These are phyloP conservation scores for Pseudogymnoascus verrucosus DNA, from an alignment of 2,329 filamentous ascomycete genomes.

Conservation along the genomic window DNA sequence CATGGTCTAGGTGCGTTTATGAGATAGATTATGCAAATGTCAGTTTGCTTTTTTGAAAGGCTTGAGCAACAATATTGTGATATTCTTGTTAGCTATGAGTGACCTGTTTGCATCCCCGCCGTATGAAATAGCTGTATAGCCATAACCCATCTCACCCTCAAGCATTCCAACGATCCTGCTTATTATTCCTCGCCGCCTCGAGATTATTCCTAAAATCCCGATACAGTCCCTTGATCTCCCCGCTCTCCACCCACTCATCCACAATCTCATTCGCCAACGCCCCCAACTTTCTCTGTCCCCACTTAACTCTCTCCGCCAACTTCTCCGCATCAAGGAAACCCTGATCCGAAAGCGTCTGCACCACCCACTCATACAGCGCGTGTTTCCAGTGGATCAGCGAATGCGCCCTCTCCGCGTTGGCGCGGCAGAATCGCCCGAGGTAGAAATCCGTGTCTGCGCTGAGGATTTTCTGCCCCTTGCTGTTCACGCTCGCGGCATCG, in stretches of 20 bases:
- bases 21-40: conserved; percentile 1
- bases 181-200: conserved; percentile 46
- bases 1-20: neutral
- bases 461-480: conserved; percentile 39
- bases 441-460: conserved; percentile 40
- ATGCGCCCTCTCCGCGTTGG: conserved; percentile 62
- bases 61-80: neutral
- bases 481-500: conserved; percentile 31
- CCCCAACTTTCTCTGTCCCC: conserved; percentile 50
- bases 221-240: conserved; percentile 55
- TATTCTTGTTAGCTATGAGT: neutral
- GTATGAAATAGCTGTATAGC: too few relatives aligned
- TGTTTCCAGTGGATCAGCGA: conserved; percentile 68
- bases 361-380: conserved; percentile 64
- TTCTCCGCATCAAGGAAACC: conserved; percentile 50
- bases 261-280: conserved; percentile 57
- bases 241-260: conserved; percentile 51
- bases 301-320: conserved; percentile 51
- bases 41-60: neutral
- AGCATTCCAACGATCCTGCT: conserved; percentile 20
- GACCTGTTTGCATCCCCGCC: neutral
- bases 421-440: conserved; percentile 50
- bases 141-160: too few relatives aligned
- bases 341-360: conserved; percentile 49
- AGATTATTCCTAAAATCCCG: conserved; percentile 56